A percentile compares a stretch with the other conserved stretches of the same genome.
phyloP scores from a whole-genome alignment of 129 eudicot genomes.

The Deinandra increscens region DNA sequence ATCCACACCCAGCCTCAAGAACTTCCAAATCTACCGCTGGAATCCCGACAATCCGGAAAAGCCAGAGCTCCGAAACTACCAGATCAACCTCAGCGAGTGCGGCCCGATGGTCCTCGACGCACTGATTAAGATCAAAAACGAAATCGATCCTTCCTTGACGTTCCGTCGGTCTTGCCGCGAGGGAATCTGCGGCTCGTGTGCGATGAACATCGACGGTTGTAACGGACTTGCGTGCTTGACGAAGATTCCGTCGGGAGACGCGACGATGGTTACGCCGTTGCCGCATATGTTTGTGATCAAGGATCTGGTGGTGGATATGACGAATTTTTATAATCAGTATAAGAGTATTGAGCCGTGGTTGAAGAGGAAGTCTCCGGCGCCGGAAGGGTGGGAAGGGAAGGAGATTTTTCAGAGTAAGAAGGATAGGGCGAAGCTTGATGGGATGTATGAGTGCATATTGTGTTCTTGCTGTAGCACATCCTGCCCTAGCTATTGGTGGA shows the following conservation, averaged over 20 bases:
- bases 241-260: constrained; percentile 42
- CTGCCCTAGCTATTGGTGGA: constrained; percentile 99
- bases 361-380: constrained; percentile 72
- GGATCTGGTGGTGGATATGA: constrained; percentile 98
- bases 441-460: constrained; percentile 89
- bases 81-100: constrained; percentile 76
- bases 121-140: constrained; percentile 81
- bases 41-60: constrained; percentile 62
- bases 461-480: constrained; percentile 94
- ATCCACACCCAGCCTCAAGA: constrained; percentile 37
- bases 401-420: constrained; percentile 77
- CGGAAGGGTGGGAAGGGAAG: constrained; percentile 44
- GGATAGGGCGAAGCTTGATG: constrained; percentile 82
- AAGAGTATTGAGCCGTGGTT: constrained; percentile 97
- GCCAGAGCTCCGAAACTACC: constrained; percentile 63
- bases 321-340: constrained; percentile 87
- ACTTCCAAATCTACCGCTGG: constrained; percentile 92
- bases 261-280: constrained; percentile 69
- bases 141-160: constrained; percentile 77
- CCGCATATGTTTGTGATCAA: constrained; percentile 94
- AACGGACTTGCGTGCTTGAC: constrained; percentile 87
- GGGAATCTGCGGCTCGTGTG: constrained; percentile 96
- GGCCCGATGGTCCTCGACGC: constrained; percentile 95
- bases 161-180: constrained; percentile 90
- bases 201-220: constrained; percentile 87